Percentiles rank a stretch among this genome's conserved stretches.
Conservation (phyloP, 139 green algal genomes). For the Auxenochlorella protothecoides region DNA sequence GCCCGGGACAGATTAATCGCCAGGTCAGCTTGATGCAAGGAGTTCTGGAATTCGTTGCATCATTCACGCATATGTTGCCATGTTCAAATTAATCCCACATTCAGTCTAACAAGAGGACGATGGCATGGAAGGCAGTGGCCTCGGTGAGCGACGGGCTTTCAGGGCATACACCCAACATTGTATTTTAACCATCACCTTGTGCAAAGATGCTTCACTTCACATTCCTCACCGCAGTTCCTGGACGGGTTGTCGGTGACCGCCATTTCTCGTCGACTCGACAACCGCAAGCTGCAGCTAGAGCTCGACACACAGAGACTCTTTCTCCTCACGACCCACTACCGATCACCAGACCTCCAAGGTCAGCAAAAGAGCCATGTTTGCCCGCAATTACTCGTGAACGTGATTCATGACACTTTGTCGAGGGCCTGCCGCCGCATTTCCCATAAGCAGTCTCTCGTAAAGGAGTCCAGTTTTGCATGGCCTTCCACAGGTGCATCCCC, state of each 20-base stretch:
- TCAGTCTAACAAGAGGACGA: not conserved
- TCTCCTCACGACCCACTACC: conserved; percentile 25
- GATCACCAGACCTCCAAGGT: not conserved
- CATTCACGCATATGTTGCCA: too few species aligned
- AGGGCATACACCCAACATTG: not conserved
- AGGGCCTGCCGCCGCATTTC: too few species aligned
- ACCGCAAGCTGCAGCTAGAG: conserved; percentile 35
- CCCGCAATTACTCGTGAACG: not conserved
- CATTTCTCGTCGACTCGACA: conserved; percentile 27
- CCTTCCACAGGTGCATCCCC: not conserved
- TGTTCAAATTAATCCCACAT: too few species aligned
- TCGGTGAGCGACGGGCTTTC: not conserved
- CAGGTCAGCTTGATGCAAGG: too few species aligned
- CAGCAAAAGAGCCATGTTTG: not conserved
- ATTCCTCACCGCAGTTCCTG: conserved; percentile 9
- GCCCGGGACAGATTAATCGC: too few species aligned
- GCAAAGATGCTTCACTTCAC: too few species aligned
- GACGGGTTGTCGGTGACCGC: conserved; percentile 12
- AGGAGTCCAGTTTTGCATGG: not conserved
- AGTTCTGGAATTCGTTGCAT: too few species aligned
- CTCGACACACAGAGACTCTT: conserved; percentile 40
- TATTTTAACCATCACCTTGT: not conserved
- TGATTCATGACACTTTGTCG: too few species aligned
- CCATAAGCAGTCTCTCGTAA: too few species aligned
- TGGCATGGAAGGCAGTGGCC: not conserved